Base-by-base conservation (phyloP, 1,139 yeast species). In the Hemisphaericaspora xylofermentans region DNA sequence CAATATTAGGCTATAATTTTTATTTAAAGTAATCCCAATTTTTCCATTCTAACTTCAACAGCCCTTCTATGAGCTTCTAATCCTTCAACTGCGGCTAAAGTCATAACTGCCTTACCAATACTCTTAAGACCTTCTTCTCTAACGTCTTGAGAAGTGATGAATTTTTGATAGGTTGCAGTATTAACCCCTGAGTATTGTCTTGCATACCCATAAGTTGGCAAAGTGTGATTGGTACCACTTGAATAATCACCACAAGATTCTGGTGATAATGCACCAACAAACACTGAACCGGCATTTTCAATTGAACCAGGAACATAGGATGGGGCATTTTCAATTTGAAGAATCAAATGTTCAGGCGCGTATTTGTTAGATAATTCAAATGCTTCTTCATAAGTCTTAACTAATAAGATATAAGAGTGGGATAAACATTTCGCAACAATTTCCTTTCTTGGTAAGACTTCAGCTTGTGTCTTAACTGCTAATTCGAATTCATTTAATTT, bases 191-290 rank as follows among this genome's bases (percentile, higher is more conserved):
- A 85, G 68, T 93, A 93, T 77, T 88, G 95, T 68, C 89, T 84
- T 37, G 99, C 98, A 60, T 93, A 93, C 39, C 99, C 98, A 61
- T 93, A 93, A 0, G 99, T 93, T 45, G 98, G 99, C 56, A 93
- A 76, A 0, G 98, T 93, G 68, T 91, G 98, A 74, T 93, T 93
- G 6, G 98, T 93, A 60, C 98, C 98, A 48, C 93, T 82, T 1
- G 98, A 89, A 69, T 93, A 94, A 65, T 94, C 98, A 57, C 99
- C 99, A 64, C 98, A 91, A 3, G 96, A 86, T 64, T 93, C 99
- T 35, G 98, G 98, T 3, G 96, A 86, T 62, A 86, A 86, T 1
- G 93, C 85, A 31, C 99, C 99, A 40, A 93, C 97, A 58, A 93
- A 93, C 15, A 93, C 94, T 27, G 95, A 85, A 31, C 99, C 98